Evolutionary conservation across 2,329 filamentous ascomycete species (phyloP), one percentile per base, ranked within the genome.

Genomic region (Colletotrichum sp.): DNA sequence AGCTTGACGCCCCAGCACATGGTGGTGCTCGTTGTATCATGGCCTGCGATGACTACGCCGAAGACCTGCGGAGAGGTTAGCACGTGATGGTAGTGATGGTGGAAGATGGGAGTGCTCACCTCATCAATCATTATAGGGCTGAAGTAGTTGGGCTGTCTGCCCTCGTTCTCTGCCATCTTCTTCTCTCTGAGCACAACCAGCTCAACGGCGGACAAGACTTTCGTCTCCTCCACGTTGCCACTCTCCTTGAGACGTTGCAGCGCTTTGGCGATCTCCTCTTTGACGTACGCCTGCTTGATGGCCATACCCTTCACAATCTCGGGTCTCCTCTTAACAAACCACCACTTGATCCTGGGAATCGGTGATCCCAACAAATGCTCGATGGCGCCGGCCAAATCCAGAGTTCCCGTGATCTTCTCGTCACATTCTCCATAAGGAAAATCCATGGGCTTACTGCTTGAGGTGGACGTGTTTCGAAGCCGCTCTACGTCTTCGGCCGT

Each of bases 11-110:
- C 81, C 82, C 82, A 84, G 9, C 78, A 79, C n/a, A 82, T 65
- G 21, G 79, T 77, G 2, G 81, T 79, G 26, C 80, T 79, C 1
- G 80, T 81, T 6, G 81, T 81, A 26, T 84, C 82, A 57, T 83
- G 81, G 6, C 82, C 82, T 2, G 76, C 82, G 7, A 83, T 72
- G 18, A 83, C 76, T 55, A 81, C 82, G 7, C 82, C 82, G 15
- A 83, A 76, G 28, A 81, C 36, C 80, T 81, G 15, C 1, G 34
- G 18, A 8, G 8, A 1, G 32, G 18, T 52, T 21, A 68, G 3
- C 18, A 16, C 60, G 57, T n/a, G 30, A 9, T 8, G 4, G 34
- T 16, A 9, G 16, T 34, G 7, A 5, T 15, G 2, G 15, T n/a
- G 16, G 2, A n/a, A 26, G 16, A 24, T 8, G 3, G 8, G 6